Percentiles rank a stretch among this genome's conserved stretches.
Evolutionary conservation across 1,284 basidiomycete genomes (phyloP).

Genomic region (Meira nashicola): DNA sequence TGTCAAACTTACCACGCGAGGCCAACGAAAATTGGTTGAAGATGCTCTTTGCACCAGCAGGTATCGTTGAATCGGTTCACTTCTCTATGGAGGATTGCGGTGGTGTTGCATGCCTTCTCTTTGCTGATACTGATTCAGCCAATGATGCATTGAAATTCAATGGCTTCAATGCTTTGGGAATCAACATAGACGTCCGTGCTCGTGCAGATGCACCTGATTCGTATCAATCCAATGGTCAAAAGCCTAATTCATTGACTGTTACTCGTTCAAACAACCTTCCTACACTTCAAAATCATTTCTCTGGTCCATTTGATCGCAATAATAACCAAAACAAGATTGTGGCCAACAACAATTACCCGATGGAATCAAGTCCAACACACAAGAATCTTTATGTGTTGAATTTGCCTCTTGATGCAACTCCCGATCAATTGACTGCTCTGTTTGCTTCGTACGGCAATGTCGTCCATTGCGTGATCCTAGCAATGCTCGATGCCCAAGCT

Average conservation of each 20-base stretch:
- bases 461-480: constrained; percentile 49
- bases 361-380: constrained; percentile 7
- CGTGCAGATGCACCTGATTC: no score
- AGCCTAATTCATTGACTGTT: no score
- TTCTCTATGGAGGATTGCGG: neutral
- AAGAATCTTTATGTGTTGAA: constrained; percentile 51
- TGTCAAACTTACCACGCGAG: constrained; percentile 14
- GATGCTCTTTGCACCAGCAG: constrained; percentile 16
- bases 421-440: constrained; percentile 36
- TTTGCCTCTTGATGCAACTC: constrained; percentile 46
- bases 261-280: no score
- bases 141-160: constrained; percentile 11
- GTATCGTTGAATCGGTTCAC: constrained; percentile 8
- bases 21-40: constrained; percentile 19
- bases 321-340: no score
- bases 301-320: constrained; percentile 1
- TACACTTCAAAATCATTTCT: no score
- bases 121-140: constrained; percentile 18
- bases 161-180: constrained; percentile 17
- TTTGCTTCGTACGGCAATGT: constrained; percentile 40
- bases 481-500: constrained; percentile 49
- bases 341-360: neutral
- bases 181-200: constrained; percentile 11
- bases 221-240: no score
- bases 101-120: constrained; percentile 12